A percentile compares a stretch with the other conserved stretches of the same genome.
Conservation (phyloP, 73 alveolate genomes). For the Tetrahymena elliotti region DNA sequence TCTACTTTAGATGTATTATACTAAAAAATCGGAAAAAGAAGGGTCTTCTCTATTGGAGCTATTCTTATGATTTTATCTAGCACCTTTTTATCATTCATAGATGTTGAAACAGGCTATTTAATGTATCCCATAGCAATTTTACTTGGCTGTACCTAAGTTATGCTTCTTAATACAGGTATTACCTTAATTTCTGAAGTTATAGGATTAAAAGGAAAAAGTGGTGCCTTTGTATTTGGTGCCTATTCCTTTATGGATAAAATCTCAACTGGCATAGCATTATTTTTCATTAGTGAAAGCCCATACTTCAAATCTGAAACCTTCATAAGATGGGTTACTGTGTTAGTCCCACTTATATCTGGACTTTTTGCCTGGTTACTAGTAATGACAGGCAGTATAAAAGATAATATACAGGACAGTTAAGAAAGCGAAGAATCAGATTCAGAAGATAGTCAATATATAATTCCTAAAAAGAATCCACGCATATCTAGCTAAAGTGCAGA, state of each 20-base stretch:
- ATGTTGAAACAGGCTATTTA: conserved; percentile 11
- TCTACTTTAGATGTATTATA: conserved; percentile 40
- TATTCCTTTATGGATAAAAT: conserved; percentile 64
- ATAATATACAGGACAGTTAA: background rate
- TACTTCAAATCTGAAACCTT: conserved; percentile 6
- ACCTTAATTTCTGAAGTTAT: conserved; percentile 65
- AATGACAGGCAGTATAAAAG: background rate
- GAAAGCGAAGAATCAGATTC: background rate
- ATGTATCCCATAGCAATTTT: conserved; percentile 49
- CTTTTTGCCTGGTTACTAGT: conserved; percentile 19
- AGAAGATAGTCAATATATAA: background rate
- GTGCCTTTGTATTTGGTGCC: conserved; percentile 80
- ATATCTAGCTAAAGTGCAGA: background rate
- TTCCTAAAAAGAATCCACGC: background rate
- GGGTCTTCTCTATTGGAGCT: background rate
- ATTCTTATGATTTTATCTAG: background rate
- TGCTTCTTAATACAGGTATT: conserved; percentile 55
- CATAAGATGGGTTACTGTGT: conserved; percentile 34
- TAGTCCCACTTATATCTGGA: conserved; percentile 16
- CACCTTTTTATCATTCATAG: background rate
- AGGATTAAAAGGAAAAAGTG: conserved; percentile 59
- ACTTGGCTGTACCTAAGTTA: conserved; percentile 52
- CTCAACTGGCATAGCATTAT: conserved; percentile 47
- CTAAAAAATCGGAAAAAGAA: conserved; percentile 46
- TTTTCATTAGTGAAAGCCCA: conserved; percentile 18